Percentiles rank a stretch among this genome's conserved stretches.
Evolutionary conservation across 2,329 filamentous ascomycete species (phyloP).

Genomic region (Aspergillus fischeri): DNA sequence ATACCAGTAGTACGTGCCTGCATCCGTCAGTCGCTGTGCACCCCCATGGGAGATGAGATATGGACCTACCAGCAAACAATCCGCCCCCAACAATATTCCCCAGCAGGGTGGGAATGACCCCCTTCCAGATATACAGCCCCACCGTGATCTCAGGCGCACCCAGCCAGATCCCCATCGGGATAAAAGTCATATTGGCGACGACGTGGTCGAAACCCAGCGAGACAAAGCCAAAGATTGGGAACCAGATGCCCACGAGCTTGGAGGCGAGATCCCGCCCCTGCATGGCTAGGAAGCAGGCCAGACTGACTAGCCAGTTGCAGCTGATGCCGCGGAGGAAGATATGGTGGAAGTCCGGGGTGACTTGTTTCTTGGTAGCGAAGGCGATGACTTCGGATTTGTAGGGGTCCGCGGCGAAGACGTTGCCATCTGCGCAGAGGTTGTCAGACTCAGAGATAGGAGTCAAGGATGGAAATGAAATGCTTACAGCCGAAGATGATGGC

Average conservation of each 20-base stretch:
- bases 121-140: constrained; percentile 55
- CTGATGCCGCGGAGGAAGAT: no score
- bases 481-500: no score
- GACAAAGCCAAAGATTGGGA: constrained; percentile 54
- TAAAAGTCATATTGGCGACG: constrained; percentile 55
- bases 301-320: constrained; percentile 54
- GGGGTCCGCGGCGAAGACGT: no score
- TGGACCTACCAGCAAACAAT: constrained; percentile 45
- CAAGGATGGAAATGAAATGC: no score
- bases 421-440: no score
- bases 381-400: no score
- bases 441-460: no score
- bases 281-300: constrained; percentile 45
- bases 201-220: constrained; percentile 54
- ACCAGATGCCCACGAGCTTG: constrained; percentile 56
- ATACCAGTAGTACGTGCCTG: constrained; percentile 46
- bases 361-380: no score
- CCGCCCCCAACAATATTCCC: constrained; percentile 55
- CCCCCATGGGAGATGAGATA: not conserved
- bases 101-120: constrained; percentile 50
- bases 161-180: constrained; percentile 50
- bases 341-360: no score
- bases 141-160: constrained; percentile 43
- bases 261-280: constrained; percentile 50
- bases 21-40: not conserved